These are phyloP conservation scores for Trapa bicornis DNA, from an alignment of 345 rosid genomes.

Conservation along the genomic window DNA sequence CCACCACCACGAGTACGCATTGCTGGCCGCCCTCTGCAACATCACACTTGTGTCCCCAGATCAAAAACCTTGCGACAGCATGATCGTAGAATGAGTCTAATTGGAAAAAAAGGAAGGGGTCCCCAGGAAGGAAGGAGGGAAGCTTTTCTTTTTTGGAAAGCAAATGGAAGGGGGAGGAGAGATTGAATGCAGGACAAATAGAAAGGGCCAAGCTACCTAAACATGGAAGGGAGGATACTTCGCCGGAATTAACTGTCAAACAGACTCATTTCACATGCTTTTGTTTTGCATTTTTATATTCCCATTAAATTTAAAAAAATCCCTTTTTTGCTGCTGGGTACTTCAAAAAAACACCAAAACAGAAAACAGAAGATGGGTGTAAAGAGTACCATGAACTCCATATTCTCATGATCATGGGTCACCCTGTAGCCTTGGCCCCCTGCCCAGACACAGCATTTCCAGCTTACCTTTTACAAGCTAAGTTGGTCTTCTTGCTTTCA, in stretches of 20 bases:
- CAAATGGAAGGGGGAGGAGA: no score
- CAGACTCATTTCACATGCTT: slow-evolving; percentile 14
- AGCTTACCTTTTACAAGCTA: no score
- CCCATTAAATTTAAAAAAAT: neutral
- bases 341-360: no score
- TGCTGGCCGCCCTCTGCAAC: slow-evolving; percentile 48
- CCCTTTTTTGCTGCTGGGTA: no score
- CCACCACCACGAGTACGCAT: slow-evolving; percentile 54
- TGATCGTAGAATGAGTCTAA: neutral
- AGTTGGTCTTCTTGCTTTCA: neutral
- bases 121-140: neutral
- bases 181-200: neutral
- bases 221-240: slow-evolving; percentile 20
- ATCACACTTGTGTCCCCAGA: neutral
- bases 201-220: neutral
- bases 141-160: neutral
- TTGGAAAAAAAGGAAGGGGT: neutral
- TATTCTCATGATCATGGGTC: no score
- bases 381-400: no score
- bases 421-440: no score
- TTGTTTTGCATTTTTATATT: neutral
- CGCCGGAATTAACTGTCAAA: slow-evolving; percentile 13
- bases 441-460: no score
- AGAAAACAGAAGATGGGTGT: no score
- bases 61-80: slow-evolving; percentile 1